phyloP scores from a whole-genome alignment of 2,329 filamentous ascomycete genomes.

The Pestalotiopsis sp. region DNA sequence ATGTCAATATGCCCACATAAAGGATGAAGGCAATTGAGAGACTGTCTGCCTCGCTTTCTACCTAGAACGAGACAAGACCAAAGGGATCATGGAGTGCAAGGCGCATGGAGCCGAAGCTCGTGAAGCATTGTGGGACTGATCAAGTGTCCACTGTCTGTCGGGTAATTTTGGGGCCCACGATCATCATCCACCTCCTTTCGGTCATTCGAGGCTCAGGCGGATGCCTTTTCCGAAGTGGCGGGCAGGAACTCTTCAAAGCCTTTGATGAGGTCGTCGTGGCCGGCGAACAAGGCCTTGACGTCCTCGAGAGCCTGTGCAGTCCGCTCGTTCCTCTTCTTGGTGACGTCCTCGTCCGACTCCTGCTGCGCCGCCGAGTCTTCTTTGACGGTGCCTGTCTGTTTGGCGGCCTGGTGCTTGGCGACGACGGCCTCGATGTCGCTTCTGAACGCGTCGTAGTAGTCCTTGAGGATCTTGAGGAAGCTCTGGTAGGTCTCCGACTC shows the following conservation, averaged over 20 bases:
- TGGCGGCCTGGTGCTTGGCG: slow-evolving; percentile 8
- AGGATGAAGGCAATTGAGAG: too few relatives aligned
- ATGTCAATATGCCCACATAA: too few relatives aligned
- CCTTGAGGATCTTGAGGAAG: slow-evolving; percentile 8
- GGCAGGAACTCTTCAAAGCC: slow-evolving; percentile 13
- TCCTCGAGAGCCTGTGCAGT: slow-evolving; percentile 4
- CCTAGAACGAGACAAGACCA: too few relatives aligned
- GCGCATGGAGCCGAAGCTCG: too few relatives aligned
- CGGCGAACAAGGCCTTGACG: slow-evolving; percentile 8
- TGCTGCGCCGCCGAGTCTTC: not conserved
- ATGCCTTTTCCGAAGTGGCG: not conserved
- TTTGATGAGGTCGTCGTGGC: slow-evolving; percentile 9
- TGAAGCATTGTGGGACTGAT: too few relatives aligned
- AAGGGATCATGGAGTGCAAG: too few relatives aligned
- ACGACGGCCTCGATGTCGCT: slow-evolving; percentile 12
- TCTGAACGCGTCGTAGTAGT: slow-evolving; percentile 7
- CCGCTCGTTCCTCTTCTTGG: slow-evolving; percentile 8
- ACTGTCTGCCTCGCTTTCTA: too few relatives aligned
- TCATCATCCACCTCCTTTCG: not conserved
- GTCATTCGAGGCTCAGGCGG: not conserved
- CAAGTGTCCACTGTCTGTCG: not conserved
- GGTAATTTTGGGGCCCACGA: not conserved
- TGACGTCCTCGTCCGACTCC: slow-evolving; percentile 3
- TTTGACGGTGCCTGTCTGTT: not conserved
- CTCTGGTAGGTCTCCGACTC: slow-evolving; percentile 9